Base-by-base conservation (phyloP, 2,329 filamentous ascomycete species). In the Fusarium begoniae region DNA sequence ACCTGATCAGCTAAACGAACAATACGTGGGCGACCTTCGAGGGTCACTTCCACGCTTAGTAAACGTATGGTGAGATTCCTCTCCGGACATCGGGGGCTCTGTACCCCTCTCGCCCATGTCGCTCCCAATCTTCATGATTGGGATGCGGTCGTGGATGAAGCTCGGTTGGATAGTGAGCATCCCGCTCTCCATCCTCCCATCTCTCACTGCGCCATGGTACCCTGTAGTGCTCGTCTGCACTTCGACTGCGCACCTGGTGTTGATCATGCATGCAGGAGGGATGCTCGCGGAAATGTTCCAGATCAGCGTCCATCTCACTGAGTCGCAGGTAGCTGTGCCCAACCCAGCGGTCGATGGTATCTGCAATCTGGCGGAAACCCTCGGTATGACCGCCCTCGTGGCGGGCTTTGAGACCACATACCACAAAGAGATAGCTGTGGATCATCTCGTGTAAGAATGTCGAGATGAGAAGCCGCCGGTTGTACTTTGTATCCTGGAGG, bases 401-500 rank as follows among this genome's bases (percentile, higher is more conserved):
- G 41, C 86, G 82, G 1, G 90, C 90, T 48, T 86, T 84, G 78
- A 90, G 88, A 8, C 90, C 90, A 74, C 89, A 91, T 58, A 83
- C 84, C 64, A 92, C 87, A 73, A 92, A 92, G 22, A 92, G 82
- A 77, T 91, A 92, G 80, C 90, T 90, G 81, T 92, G 90, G 54
- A 92, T 90, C 74, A 92, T 86, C 80, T 92, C 90, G 77, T 92
- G 90, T 53, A 92, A 77, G 71, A 92, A 91, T 0, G 90, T 90
- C 12, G 88, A 89, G 55, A 92, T 90, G 62, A 92, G 84, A 22
- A 92, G 83, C 12, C 89, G 84, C 10, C 90, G 83, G 78, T 90
- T 90, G 79, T 90, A 92, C 55, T 83, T 84, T 20, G 81, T 84
- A 71, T 88, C 84, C 44, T 83, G 83, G n/a, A 92, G 84, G 20